Evolutionary conservation across 1,284 basidiomycete species (phyloP), one percentile per base, ranked within the genome.

Genomic region (Ganoderma lingzhi): DNA sequence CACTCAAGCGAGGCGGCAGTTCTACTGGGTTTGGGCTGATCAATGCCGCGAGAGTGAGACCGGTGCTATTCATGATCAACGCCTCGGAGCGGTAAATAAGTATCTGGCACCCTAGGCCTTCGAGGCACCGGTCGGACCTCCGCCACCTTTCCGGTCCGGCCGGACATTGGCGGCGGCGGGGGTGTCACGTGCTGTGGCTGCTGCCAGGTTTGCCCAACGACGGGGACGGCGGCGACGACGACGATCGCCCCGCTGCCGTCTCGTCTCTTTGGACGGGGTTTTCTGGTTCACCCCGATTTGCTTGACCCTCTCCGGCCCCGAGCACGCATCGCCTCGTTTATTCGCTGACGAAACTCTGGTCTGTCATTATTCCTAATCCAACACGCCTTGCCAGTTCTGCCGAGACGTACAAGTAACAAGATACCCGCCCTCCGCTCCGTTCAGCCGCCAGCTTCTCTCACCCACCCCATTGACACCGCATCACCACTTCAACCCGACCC

Each of bases 341-440:
- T 60, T 53, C 61, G 68, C 67, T 70, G 70, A 71, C 70, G 51
- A 62, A 62, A 62, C 61, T 60, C 68, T 62, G 66, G 65, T 68
- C 69, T 42, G 67, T 48, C 64, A 71, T 71, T 68, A 70, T 73
- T 66, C 72, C 72, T 70, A 73, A 69, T 71, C 48, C 66, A 71
- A 71, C 70, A 59, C 67, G 61, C 72, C 48, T 51, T 73, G 66
- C 72, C 62, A 70, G 72, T 73, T 73, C 72, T 73, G 72, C 70
- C 58, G 72, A 70, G 72, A 71, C 72, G 65, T 70, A 70, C 68
- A 65, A 51, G 68, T 66, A 70, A 70, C 58, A 65, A 51, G 68
- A 67, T 71, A 70, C 58, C 70, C 65, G 70, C 63, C 64, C 41
- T 30, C 60, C 66, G 44, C 63, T 63, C 68, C 63, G 56, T 63